Evolutionary conservation across 139 green algal species (phyloP).

Genomic region (Gonium pectorale): DNA sequence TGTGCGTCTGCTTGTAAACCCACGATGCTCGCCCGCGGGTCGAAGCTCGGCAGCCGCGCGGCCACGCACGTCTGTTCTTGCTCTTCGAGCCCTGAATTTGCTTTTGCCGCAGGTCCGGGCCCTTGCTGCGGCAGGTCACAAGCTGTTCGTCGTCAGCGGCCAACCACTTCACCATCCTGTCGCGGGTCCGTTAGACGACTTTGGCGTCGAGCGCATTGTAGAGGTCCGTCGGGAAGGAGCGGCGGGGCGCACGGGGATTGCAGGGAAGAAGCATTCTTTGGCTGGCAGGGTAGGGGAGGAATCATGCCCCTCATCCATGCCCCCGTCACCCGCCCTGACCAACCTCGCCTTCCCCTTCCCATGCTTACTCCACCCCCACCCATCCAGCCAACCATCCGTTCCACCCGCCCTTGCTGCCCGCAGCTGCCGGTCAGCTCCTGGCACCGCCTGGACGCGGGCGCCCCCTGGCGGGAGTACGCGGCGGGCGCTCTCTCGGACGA

Average conservation of each 20-base stretch:
- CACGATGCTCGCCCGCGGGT: no score
- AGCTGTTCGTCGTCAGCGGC: constrained; percentile 68
- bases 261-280: no score
- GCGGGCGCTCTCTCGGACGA: neutral
- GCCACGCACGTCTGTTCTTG: no score
- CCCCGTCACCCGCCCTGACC: no score
- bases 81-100: no score
- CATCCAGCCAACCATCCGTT: neutral
- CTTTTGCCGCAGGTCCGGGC: constrained; percentile 66
- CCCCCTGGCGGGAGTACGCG: constrained; percentile 68
- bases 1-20: no score
- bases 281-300: no score
- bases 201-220: constrained; percentile 43
- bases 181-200: neutral
- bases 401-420: neutral
- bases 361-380: neutral
- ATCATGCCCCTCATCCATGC: no score
- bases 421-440: constrained; percentile 72
- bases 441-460: constrained; percentile 64
- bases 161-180: constrained; percentile 44
- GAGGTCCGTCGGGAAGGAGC: constrained; percentile 32
- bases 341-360: no score
- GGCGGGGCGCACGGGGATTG: no score
- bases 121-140: constrained; percentile 46
- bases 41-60: no score